Conservation (phyloP, 2,329 filamentous ascomycete genomes). For the Colletotrichum coccodes region DNA sequence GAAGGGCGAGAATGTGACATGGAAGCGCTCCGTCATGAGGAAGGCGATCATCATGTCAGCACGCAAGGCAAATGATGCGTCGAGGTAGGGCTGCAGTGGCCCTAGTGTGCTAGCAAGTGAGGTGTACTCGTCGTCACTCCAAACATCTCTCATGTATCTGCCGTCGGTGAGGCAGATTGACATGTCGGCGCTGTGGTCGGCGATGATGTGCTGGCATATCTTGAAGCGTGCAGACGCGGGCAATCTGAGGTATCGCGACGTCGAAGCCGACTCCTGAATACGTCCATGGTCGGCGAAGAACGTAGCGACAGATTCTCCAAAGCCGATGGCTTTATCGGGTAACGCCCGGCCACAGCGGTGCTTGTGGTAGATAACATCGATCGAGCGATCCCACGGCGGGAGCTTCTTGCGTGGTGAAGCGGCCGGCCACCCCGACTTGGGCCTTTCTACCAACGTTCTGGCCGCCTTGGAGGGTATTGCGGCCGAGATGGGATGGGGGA, state of each 20-base stretch:
- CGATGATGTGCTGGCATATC: conserved; percentile 41
- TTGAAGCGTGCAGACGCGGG: conserved; percentile 39
- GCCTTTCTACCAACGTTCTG: conserved; percentile 16
- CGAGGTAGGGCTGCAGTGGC: conserved; percentile 38
- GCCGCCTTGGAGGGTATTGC: conserved; percentile 32
- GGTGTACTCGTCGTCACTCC: conserved; percentile 47
- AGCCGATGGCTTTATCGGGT: conserved; percentile 5
- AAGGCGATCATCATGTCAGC: conserved; percentile 49
- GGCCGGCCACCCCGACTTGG: conserved; percentile 41
- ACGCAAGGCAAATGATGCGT: conserved; percentile 47
- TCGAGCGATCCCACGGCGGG: conserved; percentile 47
- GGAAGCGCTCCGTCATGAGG: conserved; percentile 47
- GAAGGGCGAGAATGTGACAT: conserved; percentile 51
- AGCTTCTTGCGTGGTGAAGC: conserved; percentile 30
- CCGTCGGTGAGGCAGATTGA: conserved; percentile 42
- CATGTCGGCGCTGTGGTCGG: conserved; percentile 27
- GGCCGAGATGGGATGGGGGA: conserved; percentile 40
- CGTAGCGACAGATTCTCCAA: conserved; percentile 34
- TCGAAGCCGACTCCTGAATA: neutral
- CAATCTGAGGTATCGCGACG: conserved; percentile 37
- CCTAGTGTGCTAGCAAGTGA: conserved; percentile 39
- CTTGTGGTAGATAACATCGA: conserved; percentile 48
- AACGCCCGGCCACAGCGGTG: conserved; percentile 20
- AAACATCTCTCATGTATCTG: conserved; percentile 42
- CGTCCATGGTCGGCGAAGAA: conserved; percentile 37